A percentile compares a stretch with the other conserved stretches of the same genome.
phyloP scores from a whole-genome alignment of 2,329 filamentous ascomycete genomes.

The Stemphylium vesicarium region DNA sequence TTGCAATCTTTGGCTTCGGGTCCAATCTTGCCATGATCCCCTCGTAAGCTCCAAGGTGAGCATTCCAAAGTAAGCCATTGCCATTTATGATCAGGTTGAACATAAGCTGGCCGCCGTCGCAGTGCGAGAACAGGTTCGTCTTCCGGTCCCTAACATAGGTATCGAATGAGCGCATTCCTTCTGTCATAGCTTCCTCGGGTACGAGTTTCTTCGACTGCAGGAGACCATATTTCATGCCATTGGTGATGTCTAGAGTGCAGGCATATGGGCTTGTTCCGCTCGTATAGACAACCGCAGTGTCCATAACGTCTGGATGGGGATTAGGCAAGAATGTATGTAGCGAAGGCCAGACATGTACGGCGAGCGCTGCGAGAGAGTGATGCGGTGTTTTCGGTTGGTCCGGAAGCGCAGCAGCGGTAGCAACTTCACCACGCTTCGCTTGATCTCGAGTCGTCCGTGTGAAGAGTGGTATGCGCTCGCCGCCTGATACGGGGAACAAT shows the following conservation, averaged over 20 bases:
- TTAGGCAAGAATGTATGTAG: slow-evolving; percentile 6
- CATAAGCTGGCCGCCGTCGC: slow-evolving; percentile 13
- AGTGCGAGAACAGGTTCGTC: slow-evolving; percentile 1
- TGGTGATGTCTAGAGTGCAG: slow-evolving; percentile 9
- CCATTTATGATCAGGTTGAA: slow-evolving; percentile 5
- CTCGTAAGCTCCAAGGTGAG: slow-evolving; percentile 15
- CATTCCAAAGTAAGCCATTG: slow-evolving; percentile 1
- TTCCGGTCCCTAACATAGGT: background rate
- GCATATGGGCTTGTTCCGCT: slow-evolving; percentile 2
- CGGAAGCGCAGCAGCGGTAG: background rate
- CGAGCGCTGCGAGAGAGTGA: background rate
- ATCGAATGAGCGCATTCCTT: slow-evolving; percentile 6
- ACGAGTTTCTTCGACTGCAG: background rate
- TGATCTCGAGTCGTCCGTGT: background rate
- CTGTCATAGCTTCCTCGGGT: background rate
- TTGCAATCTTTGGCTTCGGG: slow-evolving; percentile 10
- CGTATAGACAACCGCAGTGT: slow-evolving; percentile 1
- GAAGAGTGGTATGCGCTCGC: slow-evolving; percentile 14
- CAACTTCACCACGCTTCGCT: background rate
- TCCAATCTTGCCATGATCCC: slow-evolving; percentile 5
- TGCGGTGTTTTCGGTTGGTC: background rate
- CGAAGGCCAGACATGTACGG: slow-evolving; percentile 10
- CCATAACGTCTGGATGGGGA: background rate
- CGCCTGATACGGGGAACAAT: slow-evolving; percentile 4
- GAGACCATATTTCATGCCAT: slow-evolving; percentile 8